Evolutionary conservation across 352 stramenopile species (phyloP), one percentile per base, ranked within the genome.

Genomic region (Hyaloperonospora brassicae): DNA sequence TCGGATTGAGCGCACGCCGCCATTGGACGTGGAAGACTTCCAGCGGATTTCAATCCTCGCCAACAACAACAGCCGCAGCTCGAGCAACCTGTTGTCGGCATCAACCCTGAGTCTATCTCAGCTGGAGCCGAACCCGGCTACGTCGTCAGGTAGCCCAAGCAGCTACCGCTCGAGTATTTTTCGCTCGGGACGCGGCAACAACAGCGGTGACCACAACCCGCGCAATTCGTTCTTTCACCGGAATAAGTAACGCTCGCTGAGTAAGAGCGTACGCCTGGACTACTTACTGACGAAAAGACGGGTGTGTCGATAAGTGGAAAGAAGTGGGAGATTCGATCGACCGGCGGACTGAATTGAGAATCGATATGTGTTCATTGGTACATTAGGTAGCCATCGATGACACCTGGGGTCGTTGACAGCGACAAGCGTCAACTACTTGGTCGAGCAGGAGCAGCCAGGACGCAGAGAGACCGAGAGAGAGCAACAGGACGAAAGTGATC

Each of bases 11-110:
- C 64, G 73, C 22, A 61, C 69, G 2, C 52, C 60, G 17, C 63
- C 64, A 9, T 61, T 84, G 61, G 73, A 84, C 38, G 73, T 82
- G 23, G 73, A 84, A 50, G 73, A 84, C 47, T 84, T 84, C 52
- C 73, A 84, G 51, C 73, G 73, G n/a, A 84, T 84, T 52, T 84
- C 73, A 25, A 84, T 84, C 53, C 63, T 84, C 5, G 72, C 73
- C 24, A 75, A 76, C 55, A 67, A 58, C 7, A 66, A 57, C 43
- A 52, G 51, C 31, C 50, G 57, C 14, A 61, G 52, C 46, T 77
- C 71, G 7, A 78, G 69, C 45, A 66, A 61, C 24, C 65, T 69
- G 7, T 66, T 79, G 60, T 84, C 69, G 1, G 57, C 66, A 4
- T 81, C 73, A 3, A 81, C 73, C n/a, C 39, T 84, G 25, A 84